These are phyloP conservation scores for Euphorbia lathyris DNA, from an alignment of 345 rosid genomes.

Conservation along the genomic window DNA sequence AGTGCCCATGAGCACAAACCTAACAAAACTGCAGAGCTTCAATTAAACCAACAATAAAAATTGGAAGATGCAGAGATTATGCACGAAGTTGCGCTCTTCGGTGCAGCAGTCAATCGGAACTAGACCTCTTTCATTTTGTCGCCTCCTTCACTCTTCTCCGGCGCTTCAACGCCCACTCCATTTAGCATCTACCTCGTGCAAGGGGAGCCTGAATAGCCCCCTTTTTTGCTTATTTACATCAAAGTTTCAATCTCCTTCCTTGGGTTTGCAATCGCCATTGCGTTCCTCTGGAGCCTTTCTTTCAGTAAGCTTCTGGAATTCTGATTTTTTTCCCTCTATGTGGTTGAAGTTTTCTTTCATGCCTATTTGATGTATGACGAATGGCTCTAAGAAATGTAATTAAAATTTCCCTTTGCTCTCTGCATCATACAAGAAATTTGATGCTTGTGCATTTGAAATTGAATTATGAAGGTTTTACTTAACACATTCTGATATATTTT, in stretches of 20 bases:
- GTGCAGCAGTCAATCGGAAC: slow-evolving; percentile 11
- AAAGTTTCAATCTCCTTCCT: slow-evolving; percentile 1
- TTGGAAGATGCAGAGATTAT: slow-evolving; percentile 57
- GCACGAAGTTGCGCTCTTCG: slow-evolving; percentile 53
- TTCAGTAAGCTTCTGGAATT: slow-evolving; percentile 37
- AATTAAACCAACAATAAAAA: not conserved
- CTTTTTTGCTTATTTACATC: slow-evolving; percentile 2
- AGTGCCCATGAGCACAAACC: not conserved
- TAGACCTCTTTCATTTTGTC: slow-evolving; percentile 19
- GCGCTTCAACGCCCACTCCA: slow-evolving; percentile 19
- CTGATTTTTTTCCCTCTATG: not conserved
- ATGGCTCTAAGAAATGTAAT: not conserved
- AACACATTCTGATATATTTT: not conserved
- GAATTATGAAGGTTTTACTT: not conserved
- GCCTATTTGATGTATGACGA: not conserved
- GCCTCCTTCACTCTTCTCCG: slow-evolving; percentile 39
- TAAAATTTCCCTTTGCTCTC: no score
- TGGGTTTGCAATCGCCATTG: slow-evolving; percentile 14
- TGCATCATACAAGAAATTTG: not conserved
- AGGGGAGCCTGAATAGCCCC: slow-evolving; percentile 10
- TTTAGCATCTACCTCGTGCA: slow-evolving; percentile 2
- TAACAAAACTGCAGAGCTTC: not conserved
- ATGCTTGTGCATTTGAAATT: not conserved
- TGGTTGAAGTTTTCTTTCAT: not conserved
- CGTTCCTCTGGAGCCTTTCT: slow-evolving; percentile 26